Evolutionary conservation across 345 rosid genomes (phyloP), one percentile per base, ranked within the genome.

Genomic region (Eucalyptus cloeziana): DNA sequence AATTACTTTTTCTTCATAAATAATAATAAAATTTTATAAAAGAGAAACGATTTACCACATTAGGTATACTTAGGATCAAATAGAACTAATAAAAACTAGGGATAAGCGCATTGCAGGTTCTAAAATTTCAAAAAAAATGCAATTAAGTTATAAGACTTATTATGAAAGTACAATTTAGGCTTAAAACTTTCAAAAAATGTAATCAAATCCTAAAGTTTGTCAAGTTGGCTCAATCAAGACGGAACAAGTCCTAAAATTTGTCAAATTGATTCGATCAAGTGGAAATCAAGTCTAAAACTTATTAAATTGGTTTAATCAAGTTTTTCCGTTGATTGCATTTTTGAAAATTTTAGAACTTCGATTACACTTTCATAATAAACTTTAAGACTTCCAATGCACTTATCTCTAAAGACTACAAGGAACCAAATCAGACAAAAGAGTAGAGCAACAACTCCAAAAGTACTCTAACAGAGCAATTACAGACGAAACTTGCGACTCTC

Each of bases 281-380:
- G 1, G 0, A 31, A 31, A 31, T 17, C 3, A 67, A 67, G 12
- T 67, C 3, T 7, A 67, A 67, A 31, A 51, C 22, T 51, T 4
- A 1, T 8, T 51, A 17, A 51, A 51, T 51, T 51, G 22, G 2
- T 51, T 17, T 51, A 51, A 51, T 51, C 0, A 51, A 51, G 22
- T 17, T 51, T 51, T 51, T 51, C 0, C 4, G 1, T 51, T 51
- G 22, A 51, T 51, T 51, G 22, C 0, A 51, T 17, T 7, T 51
- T 51, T 51, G 2, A 51, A 17, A 17, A 51, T 17, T 17, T 51
- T 51, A 17, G 2, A 17, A 7, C 1, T 17, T 17, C 9, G 56
- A 51, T 51, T 17, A 51, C 0, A 17, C 4, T 1, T 51, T 7
- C 2, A 51, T 51, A 51, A 51, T 0, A 51, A 51, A 17, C 9